Percentiles rank a stretch among this genome's conserved stretches.
These are phyloP conservation scores for Chamaenerion angustifolium DNA, from an alignment of 345 rosid genomes.

Conservation along the genomic window DNA sequence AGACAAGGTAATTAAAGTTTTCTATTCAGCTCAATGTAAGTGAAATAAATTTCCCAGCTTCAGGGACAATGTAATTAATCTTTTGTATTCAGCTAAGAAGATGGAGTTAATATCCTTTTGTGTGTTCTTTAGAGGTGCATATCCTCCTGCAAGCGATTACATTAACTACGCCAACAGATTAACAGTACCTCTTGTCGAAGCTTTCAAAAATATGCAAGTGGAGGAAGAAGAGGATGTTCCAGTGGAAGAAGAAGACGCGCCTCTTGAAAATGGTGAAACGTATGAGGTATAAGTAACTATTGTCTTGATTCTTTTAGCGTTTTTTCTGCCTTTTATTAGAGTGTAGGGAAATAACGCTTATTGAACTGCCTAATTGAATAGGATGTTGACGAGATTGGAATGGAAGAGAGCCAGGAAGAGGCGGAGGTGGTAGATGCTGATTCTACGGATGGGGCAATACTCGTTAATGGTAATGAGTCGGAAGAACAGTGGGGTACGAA, in stretches of 20 bases:
- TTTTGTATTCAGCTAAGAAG: no score
- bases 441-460: constrained; percentile 82
- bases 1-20: constrained; percentile 42
- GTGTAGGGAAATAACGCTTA: no score
- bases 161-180: constrained; percentile 55
- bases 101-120: neutral
- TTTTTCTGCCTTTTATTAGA: no score
- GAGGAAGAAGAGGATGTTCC: constrained; percentile 55
- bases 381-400: constrained; percentile 53
- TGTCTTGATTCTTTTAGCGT: neutral
- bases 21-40: neutral
- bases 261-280: constrained; percentile 74
- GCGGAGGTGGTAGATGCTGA: constrained; percentile 66
- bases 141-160: constrained; percentile 54
- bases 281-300: constrained; percentile 43
- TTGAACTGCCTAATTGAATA: neutral
- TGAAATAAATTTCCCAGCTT: no score
- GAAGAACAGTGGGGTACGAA: constrained; percentile 99
- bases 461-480: constrained; percentile 79
- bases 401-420: constrained; percentile 72
- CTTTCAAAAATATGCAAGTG: constrained; percentile 72
- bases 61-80: no score
- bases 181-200: constrained; percentile 67
- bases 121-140: constrained; percentile 41
- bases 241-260: neutral